Base-by-base conservation (phyloP, 2,329 filamentous ascomycete species). In the Epichloe coenophiala region DNA sequence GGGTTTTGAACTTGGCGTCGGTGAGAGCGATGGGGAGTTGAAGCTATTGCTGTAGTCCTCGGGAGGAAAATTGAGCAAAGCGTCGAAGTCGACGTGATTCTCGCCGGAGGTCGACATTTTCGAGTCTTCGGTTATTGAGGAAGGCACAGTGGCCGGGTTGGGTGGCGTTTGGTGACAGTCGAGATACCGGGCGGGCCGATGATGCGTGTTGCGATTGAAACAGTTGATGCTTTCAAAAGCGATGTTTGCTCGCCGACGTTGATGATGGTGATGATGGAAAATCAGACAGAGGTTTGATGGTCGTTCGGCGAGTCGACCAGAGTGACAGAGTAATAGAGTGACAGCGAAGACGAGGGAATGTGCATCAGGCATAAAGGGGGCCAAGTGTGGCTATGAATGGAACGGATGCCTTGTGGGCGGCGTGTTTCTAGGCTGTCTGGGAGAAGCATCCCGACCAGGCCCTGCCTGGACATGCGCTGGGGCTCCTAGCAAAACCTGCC, bases 21-120 rank as follows among this genome's bases (percentile, higher is more conserved):
- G 78, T 15, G 80, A 81, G 43, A 79, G 63, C 4, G 78, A 76
- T 3, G 82, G 78, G 12, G 81, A 82, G 53, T 79, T 74, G 59
- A 79, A 83, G 55, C 72, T 41, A 27, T 39, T 82, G 55, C 72
- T 31, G 35, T 37, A 51, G 11, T 84, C 81, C 66, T 84, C 86
- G 58, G 78, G 76, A 53, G 76, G 73, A 51, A 82, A 71, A 58
- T 83, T 78, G 63, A 83, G 68, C 45, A 82, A 68, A 35, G 75
- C 73, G 58, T 83, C 80, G 58, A 80, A 63, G 51, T 74, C 71
- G 58, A 75, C 71, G 56, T 73, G 71, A 53, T 70, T 70, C 53
- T 70, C 67, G 58, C 62, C 65, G 49, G 71, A 65, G 55, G 61
- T 61, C 61, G 68, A 66, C 68, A 71, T 71, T 48, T 71, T 48